Base-by-base conservation (phyloP, 2,329 filamentous ascomycete genomes). In the Diaporthe ilicicola region DNA sequence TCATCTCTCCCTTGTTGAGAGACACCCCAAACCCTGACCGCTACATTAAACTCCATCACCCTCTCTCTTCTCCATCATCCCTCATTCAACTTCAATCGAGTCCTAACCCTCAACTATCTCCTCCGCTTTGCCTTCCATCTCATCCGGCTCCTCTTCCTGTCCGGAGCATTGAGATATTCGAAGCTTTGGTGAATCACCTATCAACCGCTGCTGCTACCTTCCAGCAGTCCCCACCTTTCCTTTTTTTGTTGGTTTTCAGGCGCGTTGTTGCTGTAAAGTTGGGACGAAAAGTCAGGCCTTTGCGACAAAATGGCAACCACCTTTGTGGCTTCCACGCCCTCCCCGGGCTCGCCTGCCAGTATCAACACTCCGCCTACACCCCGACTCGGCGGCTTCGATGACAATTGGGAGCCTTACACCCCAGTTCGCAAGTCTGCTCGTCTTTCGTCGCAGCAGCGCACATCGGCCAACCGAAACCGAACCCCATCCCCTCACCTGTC, bases 401-500 rank as follows among this genome's bases (percentile, higher is more conserved):
- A 95, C 81, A 82, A 85, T 73, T 94, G 91, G 85, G 88, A 93
- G 77, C 92, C 92, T 54, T 94, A 90, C 78, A 90, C 91, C 72
- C 90, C 91, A 29, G 71, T 70, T 68, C 88, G 92, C 79, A 92
- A 92, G 76, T 92, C 90, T 4, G 87, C 88, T 72, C 88, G 92
- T 74, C 86, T 93, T 75, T 89, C 88, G 70, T 85, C 85, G 51
- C 59, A 64, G 51, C 59, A 64, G 59, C 87, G 90, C 76, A 84
- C 85, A 74, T 76, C 81, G 55, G 76, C 81, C 72, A 81, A 84
- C 77, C 86, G 85, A 79, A 91, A 84, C 77, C 86, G 85, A 79
- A 91, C 89, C 1, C 88, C 89, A 27, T 90, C 88, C 4, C 88
- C 89, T 34, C 76, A 78, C 50, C 75, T 75, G 74, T 78, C 75